phyloP scores from a whole-genome alignment of 2,329 filamentous ascomycete genomes.

The Monosporascus sp. region DNA sequence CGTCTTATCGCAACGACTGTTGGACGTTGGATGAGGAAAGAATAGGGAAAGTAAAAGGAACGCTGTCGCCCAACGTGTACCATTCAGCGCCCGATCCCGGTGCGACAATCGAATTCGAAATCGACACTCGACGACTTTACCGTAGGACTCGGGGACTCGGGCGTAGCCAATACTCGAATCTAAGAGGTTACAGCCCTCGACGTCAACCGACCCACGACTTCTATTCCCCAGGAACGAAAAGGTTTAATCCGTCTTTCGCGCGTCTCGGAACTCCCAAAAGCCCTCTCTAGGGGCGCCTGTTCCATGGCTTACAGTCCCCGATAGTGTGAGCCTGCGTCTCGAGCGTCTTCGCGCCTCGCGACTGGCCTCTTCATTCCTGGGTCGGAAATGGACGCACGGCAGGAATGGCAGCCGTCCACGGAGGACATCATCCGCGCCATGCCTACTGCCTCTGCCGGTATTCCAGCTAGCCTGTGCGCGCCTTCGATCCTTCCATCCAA shows the following conservation, averaged over 20 bases:
- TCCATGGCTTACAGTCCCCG: conserved; percentile 29
- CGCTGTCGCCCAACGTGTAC: not conserved
- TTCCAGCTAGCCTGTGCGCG: conserved; percentile 24
- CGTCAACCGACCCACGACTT: no score
- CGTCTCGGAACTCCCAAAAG: conserved; percentile 6
- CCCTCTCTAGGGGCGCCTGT: conserved; percentile 17
- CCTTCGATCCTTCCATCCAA: conserved; percentile 37
- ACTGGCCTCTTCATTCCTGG: conserved; percentile 19
- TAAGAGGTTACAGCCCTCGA: not conserved
- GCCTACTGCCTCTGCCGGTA: conserved; percentile 13
- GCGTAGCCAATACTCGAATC: not conserved
- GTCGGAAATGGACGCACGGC: conserved; percentile 17
- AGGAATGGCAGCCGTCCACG: conserved; percentile 21
- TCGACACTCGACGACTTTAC: not conserved
- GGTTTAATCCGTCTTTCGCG: conserved; percentile 3
- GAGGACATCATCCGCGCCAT: conserved; percentile 14
- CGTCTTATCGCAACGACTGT: conserved; percentile 4
- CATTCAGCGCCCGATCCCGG: no score
- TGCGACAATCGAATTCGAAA: not conserved
- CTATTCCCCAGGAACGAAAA: no score
- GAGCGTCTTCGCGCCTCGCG: conserved; percentile 18
- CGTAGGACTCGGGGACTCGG: not conserved
- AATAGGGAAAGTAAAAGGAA: not conserved
- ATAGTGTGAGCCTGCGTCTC: conserved; percentile 20
- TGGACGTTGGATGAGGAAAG: not conserved